Percentiles rank a stretch among this genome's conserved stretches.
Conservation (phyloP, 225 moss, liverwort and hornwort species). For the Antitrichia curtipendula region DNA sequence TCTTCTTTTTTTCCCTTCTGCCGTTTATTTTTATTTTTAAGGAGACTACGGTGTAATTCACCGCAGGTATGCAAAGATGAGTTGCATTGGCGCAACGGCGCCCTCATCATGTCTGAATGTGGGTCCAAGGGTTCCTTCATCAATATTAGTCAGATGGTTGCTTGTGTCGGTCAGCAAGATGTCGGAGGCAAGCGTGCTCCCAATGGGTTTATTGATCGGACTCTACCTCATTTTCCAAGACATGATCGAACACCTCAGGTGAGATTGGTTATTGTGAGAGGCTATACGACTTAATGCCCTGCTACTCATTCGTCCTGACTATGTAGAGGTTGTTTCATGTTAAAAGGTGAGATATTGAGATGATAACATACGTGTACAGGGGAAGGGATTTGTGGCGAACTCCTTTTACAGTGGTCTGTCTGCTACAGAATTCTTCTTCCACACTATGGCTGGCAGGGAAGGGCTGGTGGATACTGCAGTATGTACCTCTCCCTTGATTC, state of each 20-base stretch:
- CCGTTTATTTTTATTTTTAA: background rate
- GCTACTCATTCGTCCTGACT: background rate
- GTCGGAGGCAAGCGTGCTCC: slow-evolving; percentile 95
- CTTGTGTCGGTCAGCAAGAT: slow-evolving; percentile 95
- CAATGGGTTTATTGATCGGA: slow-evolving; percentile 93
- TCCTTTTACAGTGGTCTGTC: slow-evolving; percentile 96
- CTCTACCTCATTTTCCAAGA: slow-evolving; percentile 86
- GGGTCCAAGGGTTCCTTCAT: slow-evolving; percentile 97
- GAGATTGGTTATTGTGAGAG: background rate
- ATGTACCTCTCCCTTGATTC: slow-evolving; percentile 2
- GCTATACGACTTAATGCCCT: background rate
- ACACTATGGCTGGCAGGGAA: slow-evolving; percentile 98
- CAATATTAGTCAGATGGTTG: slow-evolving; percentile 99
- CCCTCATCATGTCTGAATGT: slow-evolving; percentile 95
- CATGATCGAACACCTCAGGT: slow-evolving; percentile 97
- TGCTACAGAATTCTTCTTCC: slow-evolving; percentile 97
- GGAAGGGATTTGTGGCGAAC: slow-evolving; percentile 97
- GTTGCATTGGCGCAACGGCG: slow-evolving; percentile 95
- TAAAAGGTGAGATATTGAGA: background rate
- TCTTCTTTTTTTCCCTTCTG: background rate
- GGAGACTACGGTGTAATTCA: background rate
- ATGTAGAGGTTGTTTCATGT: background rate
- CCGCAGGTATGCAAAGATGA: slow-evolving; percentile 86
- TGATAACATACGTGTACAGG: slow-evolving; percentile 37
- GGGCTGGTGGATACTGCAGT: slow-evolving; percentile 98